phyloP scores from a whole-genome alignment of 1,284 basidiomycete species.

The Paramarasmius palmivorus region DNA sequence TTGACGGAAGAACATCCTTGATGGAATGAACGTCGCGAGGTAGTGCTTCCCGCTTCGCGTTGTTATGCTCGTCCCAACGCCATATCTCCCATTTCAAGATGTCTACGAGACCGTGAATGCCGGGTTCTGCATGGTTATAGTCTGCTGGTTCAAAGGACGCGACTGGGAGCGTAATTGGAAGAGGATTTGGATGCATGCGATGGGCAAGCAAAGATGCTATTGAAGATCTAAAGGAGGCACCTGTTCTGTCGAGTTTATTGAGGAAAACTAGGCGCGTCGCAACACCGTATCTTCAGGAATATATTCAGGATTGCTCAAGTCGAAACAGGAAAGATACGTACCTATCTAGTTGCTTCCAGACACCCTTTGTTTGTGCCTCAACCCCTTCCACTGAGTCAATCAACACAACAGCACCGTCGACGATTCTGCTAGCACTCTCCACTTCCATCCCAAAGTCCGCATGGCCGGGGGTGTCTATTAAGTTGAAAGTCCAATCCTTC shows the following conservation, averaged over 20 bases:
- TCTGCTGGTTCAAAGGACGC: conserved; percentile 68
- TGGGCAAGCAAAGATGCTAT: conserved; percentile 70
- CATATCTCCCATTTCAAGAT: conserved; percentile 80
- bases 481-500: conserved; percentile 81
- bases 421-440: conserved; percentile 86
- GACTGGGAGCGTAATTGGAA: conserved; percentile 75
- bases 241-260: conserved; percentile 87
- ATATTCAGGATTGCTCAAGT: conserved; percentile 2
- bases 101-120: conserved; percentile 77
- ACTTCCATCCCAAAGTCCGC: conserved; percentile 96
- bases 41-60: conserved; percentile 47
- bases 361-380: conserved; percentile 86
- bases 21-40: conserved; percentile 51
- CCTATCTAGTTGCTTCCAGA: conserved; percentile 86
- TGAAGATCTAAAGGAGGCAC: conserved; percentile 75
- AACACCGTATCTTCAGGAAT: conserved; percentile 68
- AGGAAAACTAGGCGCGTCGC: conserved; percentile 78
- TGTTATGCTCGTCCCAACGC: conserved; percentile 61
- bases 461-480: conserved; percentile 91
- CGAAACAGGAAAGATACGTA: conserved; percentile 34
- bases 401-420: conserved; percentile 86
- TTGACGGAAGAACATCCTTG: conserved; percentile 44
- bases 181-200: conserved; percentile 74
- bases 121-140: conserved; percentile 71
- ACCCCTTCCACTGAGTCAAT: conserved; percentile 92